Percentiles rank a stretch among this genome's conserved stretches.
Evolutionary conservation across 1,139 yeast genomes (phyloP).

Genomic region (Yamadazyma sp.): DNA sequence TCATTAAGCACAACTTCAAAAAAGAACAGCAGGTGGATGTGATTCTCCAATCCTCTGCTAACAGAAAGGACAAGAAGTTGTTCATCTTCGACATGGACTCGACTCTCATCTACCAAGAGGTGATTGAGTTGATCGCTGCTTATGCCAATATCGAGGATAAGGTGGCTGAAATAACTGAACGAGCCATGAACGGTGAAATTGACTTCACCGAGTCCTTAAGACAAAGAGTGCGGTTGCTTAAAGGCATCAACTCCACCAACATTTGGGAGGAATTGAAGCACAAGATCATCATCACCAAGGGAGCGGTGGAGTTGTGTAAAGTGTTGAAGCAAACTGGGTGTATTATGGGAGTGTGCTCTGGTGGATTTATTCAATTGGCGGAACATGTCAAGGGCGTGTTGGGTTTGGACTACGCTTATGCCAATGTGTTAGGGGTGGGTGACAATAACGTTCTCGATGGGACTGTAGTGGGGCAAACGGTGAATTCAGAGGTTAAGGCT

Average conservation of each 20-base stretch:
- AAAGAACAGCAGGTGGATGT: constrained; percentile 27
- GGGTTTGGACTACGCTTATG: constrained; percentile 83
- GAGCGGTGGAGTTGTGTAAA: constrained; percentile 70
- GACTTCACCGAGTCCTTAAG: constrained; percentile 83
- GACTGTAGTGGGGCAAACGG: constrained; percentile 67
- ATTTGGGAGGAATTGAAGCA: constrained; percentile 79
- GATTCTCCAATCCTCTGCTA: constrained; percentile 28
- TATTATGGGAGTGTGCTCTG: constrained; percentile 84
- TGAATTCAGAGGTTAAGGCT: constrained; percentile 85
- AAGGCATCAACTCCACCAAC: constrained; percentile 71
- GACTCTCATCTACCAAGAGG: constrained; percentile 93
- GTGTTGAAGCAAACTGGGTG: constrained; percentile 63
- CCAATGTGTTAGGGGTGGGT: constrained; percentile 65
- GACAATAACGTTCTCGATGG: constrained; percentile 54
- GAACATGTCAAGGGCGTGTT: constrained; percentile 65
- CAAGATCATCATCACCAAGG: constrained; percentile 74
- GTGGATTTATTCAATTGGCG: constrained; percentile 93
- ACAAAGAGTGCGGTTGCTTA: constrained; percentile 71
- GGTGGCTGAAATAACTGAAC: constrained; percentile 67
- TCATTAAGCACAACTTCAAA: constrained; percentile 15
- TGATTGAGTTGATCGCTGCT: constrained; percentile 88
- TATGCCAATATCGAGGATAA: constrained; percentile 34
- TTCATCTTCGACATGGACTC: constrained; percentile 98
- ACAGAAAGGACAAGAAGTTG: constrained; percentile 55
- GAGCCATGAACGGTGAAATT: constrained; percentile 96